A percentile compares a stretch with the other conserved stretches of the same genome.
These are phyloP conservation scores for Neospermospora avenae DNA, from an alignment of 2,329 filamentous ascomycete species.

Conservation along the genomic window DNA sequence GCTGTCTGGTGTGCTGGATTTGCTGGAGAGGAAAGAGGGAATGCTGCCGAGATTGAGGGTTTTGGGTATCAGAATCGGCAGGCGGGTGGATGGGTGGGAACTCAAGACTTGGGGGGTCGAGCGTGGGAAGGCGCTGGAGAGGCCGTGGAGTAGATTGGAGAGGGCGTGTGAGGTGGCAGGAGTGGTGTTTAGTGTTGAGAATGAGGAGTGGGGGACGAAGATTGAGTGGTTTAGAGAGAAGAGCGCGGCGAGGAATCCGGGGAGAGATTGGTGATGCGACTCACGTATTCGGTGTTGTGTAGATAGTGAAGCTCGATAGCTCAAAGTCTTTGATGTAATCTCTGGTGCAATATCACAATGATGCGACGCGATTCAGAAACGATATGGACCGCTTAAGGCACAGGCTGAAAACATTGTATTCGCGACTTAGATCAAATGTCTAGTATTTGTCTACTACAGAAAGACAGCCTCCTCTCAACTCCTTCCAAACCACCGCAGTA, in stretches of 20 bases:
- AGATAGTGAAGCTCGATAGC: too few species aligned
- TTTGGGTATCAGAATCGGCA: not conserved
- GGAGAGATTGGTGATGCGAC: not conserved
- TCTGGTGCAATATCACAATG: not conserved
- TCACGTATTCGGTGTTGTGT: too few species aligned
- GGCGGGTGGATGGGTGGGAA: not conserved
- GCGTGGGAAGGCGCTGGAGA: not conserved
- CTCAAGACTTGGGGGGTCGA: not conserved
- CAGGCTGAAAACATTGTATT: conserved; percentile 1
- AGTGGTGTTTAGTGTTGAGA: not conserved
- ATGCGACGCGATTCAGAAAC: not conserved
- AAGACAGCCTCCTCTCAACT: not conserved
- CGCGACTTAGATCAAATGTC: not conserved
- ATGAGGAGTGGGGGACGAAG: not conserved
- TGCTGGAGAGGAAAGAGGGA: not conserved
- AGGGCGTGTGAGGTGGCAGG: conserved; percentile 1
- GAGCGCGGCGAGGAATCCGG: conserved; percentile 6
- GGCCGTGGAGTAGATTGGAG: not conserved
- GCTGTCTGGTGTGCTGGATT: not conserved
- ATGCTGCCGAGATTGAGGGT: not conserved
- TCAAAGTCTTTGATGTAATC: too few species aligned
- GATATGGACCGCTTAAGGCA: not conserved
- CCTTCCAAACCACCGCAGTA: not conserved
- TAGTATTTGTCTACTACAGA: not conserved
- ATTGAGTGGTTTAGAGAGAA: conserved; percentile 14